These are phyloP conservation scores for Citrus unshiu DNA, from an alignment of 345 rosid genomes.

Conservation along the genomic window DNA sequence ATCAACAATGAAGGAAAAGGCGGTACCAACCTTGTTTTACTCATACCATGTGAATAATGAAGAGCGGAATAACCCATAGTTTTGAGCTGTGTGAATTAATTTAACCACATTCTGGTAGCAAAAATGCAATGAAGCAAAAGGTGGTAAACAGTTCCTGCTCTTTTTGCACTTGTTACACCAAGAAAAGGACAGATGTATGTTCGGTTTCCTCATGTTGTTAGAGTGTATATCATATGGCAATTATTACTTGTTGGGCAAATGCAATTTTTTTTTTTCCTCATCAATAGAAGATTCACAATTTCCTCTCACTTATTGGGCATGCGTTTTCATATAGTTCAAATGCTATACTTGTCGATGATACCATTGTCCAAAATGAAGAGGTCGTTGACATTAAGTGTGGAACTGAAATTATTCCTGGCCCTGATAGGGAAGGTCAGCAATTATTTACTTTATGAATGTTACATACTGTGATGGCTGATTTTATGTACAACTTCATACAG, in stretches of 20 bases:
- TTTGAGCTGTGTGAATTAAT: background rate
- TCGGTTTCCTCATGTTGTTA: background rate
- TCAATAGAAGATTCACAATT: background rate
- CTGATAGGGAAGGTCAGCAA: conserved; percentile 52
- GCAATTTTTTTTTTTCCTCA: conserved; percentile 3
- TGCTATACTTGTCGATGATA: conserved; percentile 59
- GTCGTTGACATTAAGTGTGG: conserved; percentile 49
- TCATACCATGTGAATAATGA: background rate
- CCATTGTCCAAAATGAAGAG: conserved; percentile 41
- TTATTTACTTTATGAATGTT: conserved; percentile 5
- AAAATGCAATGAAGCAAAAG: background rate
- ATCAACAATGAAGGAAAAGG: background rate
- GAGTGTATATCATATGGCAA: background rate
- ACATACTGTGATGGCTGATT: background rate
- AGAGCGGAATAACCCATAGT: background rate
- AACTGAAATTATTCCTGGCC: conserved; percentile 66
- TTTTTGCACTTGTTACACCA: background rate
- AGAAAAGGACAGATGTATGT: background rate
- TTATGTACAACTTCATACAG: background rate
- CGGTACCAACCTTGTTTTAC: background rate
- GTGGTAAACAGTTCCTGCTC: background rate
- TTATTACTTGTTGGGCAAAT: background rate
- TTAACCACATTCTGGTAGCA: background rate
- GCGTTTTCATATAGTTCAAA: conserved; percentile 41
- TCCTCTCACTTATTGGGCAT: conserved; percentile 6